Base-by-base conservation (phyloP, 441 rosid species). In the Jatropha podagrica region DNA sequence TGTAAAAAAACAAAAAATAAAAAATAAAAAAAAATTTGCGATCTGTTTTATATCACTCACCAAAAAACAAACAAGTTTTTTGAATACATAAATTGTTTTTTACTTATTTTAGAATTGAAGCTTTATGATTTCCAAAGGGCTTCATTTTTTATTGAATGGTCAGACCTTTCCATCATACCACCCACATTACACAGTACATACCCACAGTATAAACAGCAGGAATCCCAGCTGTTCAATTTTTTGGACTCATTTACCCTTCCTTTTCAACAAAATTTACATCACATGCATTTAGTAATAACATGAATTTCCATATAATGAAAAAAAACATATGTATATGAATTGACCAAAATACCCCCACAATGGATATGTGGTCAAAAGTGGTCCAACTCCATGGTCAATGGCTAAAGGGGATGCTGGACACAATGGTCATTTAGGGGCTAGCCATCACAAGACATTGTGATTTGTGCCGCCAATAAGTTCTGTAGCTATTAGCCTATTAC, bases 311-410 rank as follows among this genome's bases (percentile, higher is more conserved):
- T 32, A 32, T 0, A 23, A 23, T 23, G 23, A 23, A 23, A 23
- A 23, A 23, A 23, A 23, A 23, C 23, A 23, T 23, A 23, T 23
- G 48, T 4, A 44, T 4, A 2, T n/a, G 6, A 14, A 66, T 12
- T 64, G 61, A 69, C 85, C 56, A 63, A 55, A 54, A 48, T 74
- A 58, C 59, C 84, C 82, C 38, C 38, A 2, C 0, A 0, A 0
- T 40, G 59, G 68, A 76, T 61, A 54, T 18, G 46, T 12, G 54
- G 85, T 78, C 83, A 72, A 76, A 44, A 81, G 81, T 75, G 85
- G 84, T 85, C 80, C 86, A n/a, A 12, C 13, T 5, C 63, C 11
- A 1, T 55, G 72, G 86, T 80, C 82, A 83, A 82, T 59, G 55
- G 7, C 65, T 54, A 20, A 1, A 59, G 41, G 41, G 32, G 42